A percentile compares a stretch with the other conserved stretches of the same genome.
Evolutionary conservation across 495 filamentous ascomycete species (phyloP).

Genomic region (Trichodelitschia bisporula): DNA sequence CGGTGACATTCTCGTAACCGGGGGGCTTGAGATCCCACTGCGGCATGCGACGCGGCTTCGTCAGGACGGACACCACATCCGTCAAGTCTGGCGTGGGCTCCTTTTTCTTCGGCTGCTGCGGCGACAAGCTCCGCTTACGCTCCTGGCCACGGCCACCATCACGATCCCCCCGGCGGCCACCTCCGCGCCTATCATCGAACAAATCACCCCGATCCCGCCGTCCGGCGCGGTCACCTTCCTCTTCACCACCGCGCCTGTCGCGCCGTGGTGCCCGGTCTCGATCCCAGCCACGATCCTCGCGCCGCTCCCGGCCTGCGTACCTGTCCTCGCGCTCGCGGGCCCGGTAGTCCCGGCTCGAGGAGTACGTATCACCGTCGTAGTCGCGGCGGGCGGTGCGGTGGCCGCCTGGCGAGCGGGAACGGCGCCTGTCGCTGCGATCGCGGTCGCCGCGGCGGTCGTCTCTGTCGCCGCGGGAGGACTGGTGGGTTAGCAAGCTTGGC

Average conservation of each 20-base stretch:
- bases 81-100: conserved; percentile 93
- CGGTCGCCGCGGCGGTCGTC: conserved; percentile 5
- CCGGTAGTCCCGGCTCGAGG: conserved; percentile 69
- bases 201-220: conserved; percentile 36
- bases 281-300: conserved; percentile 11
- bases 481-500: neutral
- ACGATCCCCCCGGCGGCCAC: conserved; percentile 14
- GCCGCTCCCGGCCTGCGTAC: conserved; percentile 37
- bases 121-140: conserved; percentile 51
- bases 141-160: conserved; percentile 30
- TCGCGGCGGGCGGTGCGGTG: conserved; percentile 37
- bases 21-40: conserved; percentile 99
- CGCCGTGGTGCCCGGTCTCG: conserved; percentile 19
- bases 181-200: conserved; percentile 21
- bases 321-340: conserved; percentile 79
- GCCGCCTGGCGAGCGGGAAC: conserved; percentile 42
- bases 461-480: conserved; percentile 8
- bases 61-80: conserved; percentile 47
- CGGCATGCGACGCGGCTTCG: conserved; percentile 72
- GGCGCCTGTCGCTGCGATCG: conserved; percentile 24
- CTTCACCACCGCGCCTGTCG: conserved; percentile 16
- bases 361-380: conserved; percentile 66
- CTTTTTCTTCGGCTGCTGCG: conserved; percentile 55
- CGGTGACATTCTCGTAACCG: conserved; percentile 95
- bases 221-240: conserved; percentile 9